Percentiles rank a stretch among this genome's conserved stretches.
Conservation (phyloP, 352 stramenopile species). For the Saprolegnia diclina region DNA sequence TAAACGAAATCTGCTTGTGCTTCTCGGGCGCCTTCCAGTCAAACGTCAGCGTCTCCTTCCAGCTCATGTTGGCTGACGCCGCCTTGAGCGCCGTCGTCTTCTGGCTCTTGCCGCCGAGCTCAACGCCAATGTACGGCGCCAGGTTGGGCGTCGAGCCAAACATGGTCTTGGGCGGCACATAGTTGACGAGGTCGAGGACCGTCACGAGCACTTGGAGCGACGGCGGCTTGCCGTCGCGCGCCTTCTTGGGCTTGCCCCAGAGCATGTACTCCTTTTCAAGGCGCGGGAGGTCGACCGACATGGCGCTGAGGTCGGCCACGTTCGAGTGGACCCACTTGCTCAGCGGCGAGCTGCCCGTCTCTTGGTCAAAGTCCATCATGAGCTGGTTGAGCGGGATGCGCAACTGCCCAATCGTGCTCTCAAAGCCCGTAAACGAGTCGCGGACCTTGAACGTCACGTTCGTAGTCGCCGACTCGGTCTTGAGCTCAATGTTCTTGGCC, state of each 20-base stretch:
- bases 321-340: slow-evolving; percentile 70
- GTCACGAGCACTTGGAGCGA: slow-evolving; percentile 65
- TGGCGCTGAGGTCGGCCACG: slow-evolving; percentile 35
- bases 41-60: slow-evolving; percentile 82
- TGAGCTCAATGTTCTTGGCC: slow-evolving; percentile 48
- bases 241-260: slow-evolving; percentile 43
- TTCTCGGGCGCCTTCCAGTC: slow-evolving; percentile 36
- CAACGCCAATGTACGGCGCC: slow-evolving; percentile 69
- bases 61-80: slow-evolving; percentile 50
- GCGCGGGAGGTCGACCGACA: slow-evolving; percentile 20
- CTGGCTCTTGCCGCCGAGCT: slow-evolving; percentile 63
- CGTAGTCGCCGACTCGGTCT: slow-evolving; percentile 27
- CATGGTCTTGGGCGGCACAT: slow-evolving; percentile 63
- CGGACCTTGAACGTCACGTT: slow-evolving; percentile 71
- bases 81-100: slow-evolving; percentile 58
- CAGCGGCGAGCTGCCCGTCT: slow-evolving; percentile 63
- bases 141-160: slow-evolving; percentile 75
- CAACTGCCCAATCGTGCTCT: slow-evolving; percentile 73
- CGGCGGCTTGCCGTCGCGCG: slow-evolving; percentile 29
- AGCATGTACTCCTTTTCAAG: slow-evolving; percentile 72
- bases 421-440: slow-evolving; percentile 74
- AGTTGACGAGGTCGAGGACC: slow-evolving; percentile 45
- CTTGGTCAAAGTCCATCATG: slow-evolving; percentile 69
- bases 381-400: slow-evolving; percentile 67
- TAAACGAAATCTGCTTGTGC: slow-evolving; percentile 31